Conservation (phyloP, 2,329 filamentous ascomycete genomes). For the Furcasterigmium sp. region DNA sequence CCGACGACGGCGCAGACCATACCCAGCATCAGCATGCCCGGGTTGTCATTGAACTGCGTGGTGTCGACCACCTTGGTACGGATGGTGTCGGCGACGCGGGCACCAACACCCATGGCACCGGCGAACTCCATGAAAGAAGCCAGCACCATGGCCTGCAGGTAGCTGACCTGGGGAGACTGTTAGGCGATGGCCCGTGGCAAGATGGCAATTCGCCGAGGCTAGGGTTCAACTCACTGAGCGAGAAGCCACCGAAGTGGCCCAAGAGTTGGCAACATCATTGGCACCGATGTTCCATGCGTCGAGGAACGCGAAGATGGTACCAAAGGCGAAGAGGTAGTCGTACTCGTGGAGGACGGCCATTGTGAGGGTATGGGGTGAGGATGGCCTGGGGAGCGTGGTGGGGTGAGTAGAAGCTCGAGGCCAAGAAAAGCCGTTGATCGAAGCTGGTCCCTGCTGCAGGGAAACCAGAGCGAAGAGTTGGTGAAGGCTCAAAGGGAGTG, state of each 20-base stretch:
- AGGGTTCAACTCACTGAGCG: constrained; percentile 29
- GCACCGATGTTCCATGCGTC: constrained; percentile 61
- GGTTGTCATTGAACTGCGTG: constrained; percentile 29
- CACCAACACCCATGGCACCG: constrained; percentile 42
- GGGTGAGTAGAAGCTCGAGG: neutral
- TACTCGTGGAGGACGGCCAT: constrained; percentile 40
- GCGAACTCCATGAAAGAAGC: constrained; percentile 42
- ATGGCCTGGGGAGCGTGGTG: too few species aligned
- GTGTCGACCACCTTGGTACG: constrained; percentile 38
- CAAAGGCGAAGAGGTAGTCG: constrained; percentile 59
- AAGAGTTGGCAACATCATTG: constrained; percentile 58
- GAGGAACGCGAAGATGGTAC: constrained; percentile 60
- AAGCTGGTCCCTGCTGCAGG: neutral
- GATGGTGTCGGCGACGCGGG: constrained; percentile 41
- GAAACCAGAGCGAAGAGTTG: neutral
- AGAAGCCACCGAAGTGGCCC: constrained; percentile 57
- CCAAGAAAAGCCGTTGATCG: neutral
- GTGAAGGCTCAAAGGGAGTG: neutral
- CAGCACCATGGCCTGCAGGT: constrained; percentile 40
- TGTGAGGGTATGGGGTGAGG: neutral
- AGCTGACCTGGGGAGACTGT: constrained; percentile 26
- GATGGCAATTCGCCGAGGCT: too few species aligned
- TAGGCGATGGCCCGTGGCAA: too few species aligned
- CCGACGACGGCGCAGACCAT: constrained; percentile 32
- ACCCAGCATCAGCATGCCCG: constrained; percentile 34